Evolutionary conservation across 441 rosid species (phyloP).

Genomic region (Cnidoscolus chayamansa): DNA sequence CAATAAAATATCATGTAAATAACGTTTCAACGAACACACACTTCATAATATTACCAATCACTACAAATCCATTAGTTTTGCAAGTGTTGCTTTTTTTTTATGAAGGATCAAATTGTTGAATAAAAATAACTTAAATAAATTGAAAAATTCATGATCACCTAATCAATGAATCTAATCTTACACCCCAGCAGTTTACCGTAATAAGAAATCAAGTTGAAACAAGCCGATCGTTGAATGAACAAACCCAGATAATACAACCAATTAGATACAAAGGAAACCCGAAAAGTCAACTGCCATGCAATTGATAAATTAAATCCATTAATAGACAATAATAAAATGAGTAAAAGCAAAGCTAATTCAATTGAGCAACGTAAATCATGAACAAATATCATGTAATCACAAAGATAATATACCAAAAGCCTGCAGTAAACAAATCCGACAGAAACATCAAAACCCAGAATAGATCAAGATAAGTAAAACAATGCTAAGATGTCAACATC

Average conservation of each 20-base stretch:
- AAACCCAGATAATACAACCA: neutral
- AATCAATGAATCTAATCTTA: neutral
- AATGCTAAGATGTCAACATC: constrained; percentile 9
- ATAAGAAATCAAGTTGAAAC: neutral
- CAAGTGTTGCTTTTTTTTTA: neutral
- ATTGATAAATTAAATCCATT: constrained; percentile 3
- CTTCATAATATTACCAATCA: neutral
- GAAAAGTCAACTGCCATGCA: neutral
- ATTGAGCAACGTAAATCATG: neutral
- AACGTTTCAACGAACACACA: constrained; percentile 1
- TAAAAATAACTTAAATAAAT: neutral
- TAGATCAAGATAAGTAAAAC: neutral
- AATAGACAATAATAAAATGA: neutral
- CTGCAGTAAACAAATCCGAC: neutral
- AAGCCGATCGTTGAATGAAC: neutral
- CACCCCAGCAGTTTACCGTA: neutral
- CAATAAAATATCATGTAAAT: neutral
- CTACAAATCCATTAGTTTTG: constrained; percentile 2
- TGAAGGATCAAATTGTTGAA: neutral
- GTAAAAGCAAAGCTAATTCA: neutral
- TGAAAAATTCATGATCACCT: constrained; percentile 11
- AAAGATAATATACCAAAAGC: neutral
- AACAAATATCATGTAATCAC: neutral
- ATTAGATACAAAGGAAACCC: no score
- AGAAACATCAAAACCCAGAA: neutral